A percentile compares a stretch with the other conserved stretches of the same genome.
Conservation (phyloP, 805 yeast genomes). For the Hanseniaspora lachancei region DNA sequence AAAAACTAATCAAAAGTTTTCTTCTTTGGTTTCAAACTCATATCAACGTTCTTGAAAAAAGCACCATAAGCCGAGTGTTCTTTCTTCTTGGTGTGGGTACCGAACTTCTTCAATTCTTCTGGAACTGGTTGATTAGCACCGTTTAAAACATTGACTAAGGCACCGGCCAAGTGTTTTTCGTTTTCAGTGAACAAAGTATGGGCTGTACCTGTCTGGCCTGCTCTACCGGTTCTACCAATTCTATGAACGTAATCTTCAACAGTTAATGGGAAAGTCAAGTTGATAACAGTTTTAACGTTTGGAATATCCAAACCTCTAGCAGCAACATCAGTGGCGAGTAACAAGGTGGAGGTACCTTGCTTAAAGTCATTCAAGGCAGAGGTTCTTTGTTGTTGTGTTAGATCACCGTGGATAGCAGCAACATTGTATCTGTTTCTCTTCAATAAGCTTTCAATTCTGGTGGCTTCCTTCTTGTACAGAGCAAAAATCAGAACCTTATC, state of each 20-base stretch:
- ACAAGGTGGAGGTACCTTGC: conserved; percentile 55
- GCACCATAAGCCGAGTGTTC: conserved; percentile 98
- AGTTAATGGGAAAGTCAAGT: conserved; percentile 89
- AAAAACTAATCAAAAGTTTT: conserved; percentile 53
- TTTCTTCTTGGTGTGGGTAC: conserved; percentile 96
- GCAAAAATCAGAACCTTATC: conserved; percentile 89
- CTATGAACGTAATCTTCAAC: conserved; percentile 95
- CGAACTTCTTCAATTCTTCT: conserved; percentile 83
- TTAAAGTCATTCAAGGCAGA: conserved; percentile 77
- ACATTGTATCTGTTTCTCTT: conserved; percentile 62
- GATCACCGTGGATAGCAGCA: conserved; percentile 93
- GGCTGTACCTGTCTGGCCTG: conserved; percentile 89
- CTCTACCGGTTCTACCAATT: conserved; percentile 96
- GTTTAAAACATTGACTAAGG: conserved; percentile 75
- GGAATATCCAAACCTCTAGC: conserved; percentile 98
- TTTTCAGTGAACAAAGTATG: conserved; percentile 93
- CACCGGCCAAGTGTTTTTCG: conserved; percentile 93
- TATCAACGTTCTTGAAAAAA: conserved; percentile 83
- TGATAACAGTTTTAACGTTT: conserved; percentile 87
- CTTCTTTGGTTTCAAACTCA: conserved; percentile 74
- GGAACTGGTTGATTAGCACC: conserved; percentile 96
- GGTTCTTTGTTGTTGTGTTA: conserved; percentile 84
- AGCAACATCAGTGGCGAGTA: conserved; percentile 96
- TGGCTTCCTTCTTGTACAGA: conserved; percentile 89
- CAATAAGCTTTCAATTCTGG: conserved; percentile 70